Base-by-base conservation (phyloP, 192 early-diverging fungal species). In the Entomortierella beljakovae region DNA sequence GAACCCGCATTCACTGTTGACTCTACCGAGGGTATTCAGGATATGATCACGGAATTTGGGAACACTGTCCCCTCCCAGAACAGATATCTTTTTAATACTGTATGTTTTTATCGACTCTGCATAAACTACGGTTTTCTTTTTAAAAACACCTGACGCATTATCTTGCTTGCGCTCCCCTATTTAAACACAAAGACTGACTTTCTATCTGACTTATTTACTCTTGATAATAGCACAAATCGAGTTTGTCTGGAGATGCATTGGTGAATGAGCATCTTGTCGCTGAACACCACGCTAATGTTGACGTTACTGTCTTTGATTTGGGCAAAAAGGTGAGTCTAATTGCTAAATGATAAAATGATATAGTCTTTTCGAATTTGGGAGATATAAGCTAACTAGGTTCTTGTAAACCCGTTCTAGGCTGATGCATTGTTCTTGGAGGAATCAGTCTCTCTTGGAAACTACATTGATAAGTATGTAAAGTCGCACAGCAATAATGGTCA, bases 361-460 rank as follows among this genome's bases (percentile, higher is more conserved):
- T 7, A 32, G 5, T 31, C 46, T 5, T 22, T 25, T 40, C 23
- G 10, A 42, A 20, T 62, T n/a, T n/a, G n/a, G 13, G 37, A 38
- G 37, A 38, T 38, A 8, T 38, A 8, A 8, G 13, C 37, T 38
- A 13, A 38, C 37, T n/a, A n/a, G n/a, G n/a, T 26, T 16, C 4
- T 38, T 48, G 29, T 22, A 2, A 4, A 42, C 32, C 16, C 1
- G 46, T 9, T 1, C 6, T 77, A 79, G 75, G 75, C 75, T 23
- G 75, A 79, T 61, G 75, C 75, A n/a, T 46, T 79, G 55, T 79
- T 79, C 62, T 42, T 79, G 68, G 75, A 79, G 32, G 75, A 79
- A 25, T 79, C 75, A 0, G 62, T 70, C 26, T 57, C 75, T 0
- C 37, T 79, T 32, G 61, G 68, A 60, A 79, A 79, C 51, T 79